These are phyloP conservation scores for Aureobasidium pullulans DNA, from an alignment of 2,329 filamentous ascomycete species.

Conservation along the genomic window DNA sequence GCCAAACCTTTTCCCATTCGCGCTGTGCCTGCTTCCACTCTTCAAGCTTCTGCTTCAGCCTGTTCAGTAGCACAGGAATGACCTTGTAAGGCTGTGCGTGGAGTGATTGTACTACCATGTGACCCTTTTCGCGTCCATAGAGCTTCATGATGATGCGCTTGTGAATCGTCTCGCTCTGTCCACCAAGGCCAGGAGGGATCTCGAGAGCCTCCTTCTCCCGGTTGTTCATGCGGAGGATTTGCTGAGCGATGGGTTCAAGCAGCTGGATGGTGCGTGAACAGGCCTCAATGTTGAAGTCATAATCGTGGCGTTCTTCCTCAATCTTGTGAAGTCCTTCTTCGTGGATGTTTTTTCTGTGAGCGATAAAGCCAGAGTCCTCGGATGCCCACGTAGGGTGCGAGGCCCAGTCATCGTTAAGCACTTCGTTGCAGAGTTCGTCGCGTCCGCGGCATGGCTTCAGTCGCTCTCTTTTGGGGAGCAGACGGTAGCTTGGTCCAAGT, in stretches of 20 bases:
- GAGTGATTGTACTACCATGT: conserved; percentile 79
- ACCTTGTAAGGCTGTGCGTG: conserved; percentile 78
- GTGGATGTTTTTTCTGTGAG: conserved; percentile 91
- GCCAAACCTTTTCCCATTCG: conserved; percentile 99
- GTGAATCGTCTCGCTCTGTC: conserved; percentile 93
- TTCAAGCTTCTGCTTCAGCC: conserved; percentile 92
- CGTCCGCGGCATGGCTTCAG: conserved; percentile 88
- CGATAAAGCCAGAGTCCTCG: conserved; percentile 94
- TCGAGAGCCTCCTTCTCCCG: conserved; percentile 66
- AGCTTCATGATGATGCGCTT: conserved; percentile 97
- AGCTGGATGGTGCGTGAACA: conserved; percentile 93
- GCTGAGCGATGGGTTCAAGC: conserved; percentile 85
- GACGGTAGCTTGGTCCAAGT: conserved; percentile 89
- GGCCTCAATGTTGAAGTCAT: conserved; percentile 96
- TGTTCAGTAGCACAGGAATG: conserved; percentile 77
- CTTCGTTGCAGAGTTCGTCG: conserved; percentile 86
- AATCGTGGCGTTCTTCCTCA: conserved; percentile 96
- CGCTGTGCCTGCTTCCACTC: conserved; percentile 96
- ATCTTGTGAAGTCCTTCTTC: conserved; percentile 94
- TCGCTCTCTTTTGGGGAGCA: conserved; percentile 83
- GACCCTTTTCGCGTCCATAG: conserved; percentile 77
- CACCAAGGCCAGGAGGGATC: conserved; percentile 76
- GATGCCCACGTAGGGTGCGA: conserved; percentile 98
- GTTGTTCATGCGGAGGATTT: conserved; percentile 69
- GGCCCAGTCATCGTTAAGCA: conserved; percentile 96